Percentiles rank a stretch among this genome's conserved stretches.
Evolutionary conservation across 1,139 yeast genomes (phyloP).

Genomic region (Candida neerlandica): DNA sequence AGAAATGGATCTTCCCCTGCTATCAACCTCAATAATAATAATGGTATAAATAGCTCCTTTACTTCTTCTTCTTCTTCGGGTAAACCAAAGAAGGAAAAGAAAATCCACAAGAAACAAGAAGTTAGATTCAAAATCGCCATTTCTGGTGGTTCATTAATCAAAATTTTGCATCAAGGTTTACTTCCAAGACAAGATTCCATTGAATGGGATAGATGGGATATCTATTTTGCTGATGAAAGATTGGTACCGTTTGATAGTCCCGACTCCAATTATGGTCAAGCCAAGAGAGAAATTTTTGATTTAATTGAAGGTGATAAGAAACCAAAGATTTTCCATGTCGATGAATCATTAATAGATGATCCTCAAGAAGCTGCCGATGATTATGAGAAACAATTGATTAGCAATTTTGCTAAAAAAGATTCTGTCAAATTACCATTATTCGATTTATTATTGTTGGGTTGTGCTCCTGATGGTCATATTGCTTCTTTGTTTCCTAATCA

Average conservation of each 20-base stretch:
- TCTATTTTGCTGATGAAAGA: slow-evolving; percentile 96
- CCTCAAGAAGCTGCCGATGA: slow-evolving; percentile 94
- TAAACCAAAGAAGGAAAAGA: slow-evolving; percentile 32
- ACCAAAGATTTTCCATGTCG: slow-evolving; percentile 83
- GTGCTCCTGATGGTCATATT: slow-evolving; percentile 99
- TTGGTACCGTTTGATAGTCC: slow-evolving; percentile 83
- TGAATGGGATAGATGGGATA: slow-evolving; percentile 94
- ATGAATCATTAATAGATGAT: slow-evolving; percentile 73
- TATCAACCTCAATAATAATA: neutral
- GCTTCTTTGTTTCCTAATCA: slow-evolving; percentile 95
- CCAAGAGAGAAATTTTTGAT: slow-evolving; percentile 81
- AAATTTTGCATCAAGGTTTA: slow-evolving; percentile 83
- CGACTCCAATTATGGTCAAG: slow-evolving; percentile 88
- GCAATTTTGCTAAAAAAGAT: slow-evolving; percentile 94
- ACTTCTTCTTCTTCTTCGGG: slow-evolving; percentile 2
- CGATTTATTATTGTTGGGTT: slow-evolving; percentile 86
- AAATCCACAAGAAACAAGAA: slow-evolving; percentile 51
- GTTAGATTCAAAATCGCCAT: slow-evolving; percentile 86
- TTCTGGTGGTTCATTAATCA: slow-evolving; percentile 89
- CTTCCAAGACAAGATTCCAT: slow-evolving; percentile 67
- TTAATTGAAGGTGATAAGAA: slow-evolving; percentile 51
- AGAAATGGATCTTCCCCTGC: slow-evolving; percentile 8
- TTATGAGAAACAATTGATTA: slow-evolving; percentile 82
- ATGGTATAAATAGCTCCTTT: slow-evolving; percentile 12
- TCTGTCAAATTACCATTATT: slow-evolving; percentile 94